Evolutionary conservation across 176 grass and related monocot species (phyloP), one percentile per base, ranked within the genome.

Genomic region (Triticum monococcum): DNA sequence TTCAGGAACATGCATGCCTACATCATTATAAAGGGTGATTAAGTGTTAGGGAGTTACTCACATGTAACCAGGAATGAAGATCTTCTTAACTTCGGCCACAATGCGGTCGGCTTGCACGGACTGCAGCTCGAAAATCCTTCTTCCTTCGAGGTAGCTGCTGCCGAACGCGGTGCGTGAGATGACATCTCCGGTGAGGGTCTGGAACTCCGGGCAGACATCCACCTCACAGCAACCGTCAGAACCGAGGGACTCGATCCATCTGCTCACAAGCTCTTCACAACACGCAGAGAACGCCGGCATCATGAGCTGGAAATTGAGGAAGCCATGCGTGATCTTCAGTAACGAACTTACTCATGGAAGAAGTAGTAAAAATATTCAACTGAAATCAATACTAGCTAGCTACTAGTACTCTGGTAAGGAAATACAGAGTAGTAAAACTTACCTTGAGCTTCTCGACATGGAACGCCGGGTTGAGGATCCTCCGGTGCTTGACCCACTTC

Each of bases 371-470:
- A 48, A 1, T 46, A 52, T 52, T 17, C 12, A 52, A 52, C 5
- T 6, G 48, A 52, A 52, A 17, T 5, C 6, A 52, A 14, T 52
- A 52, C 48, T 17, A 17, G 43, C 12, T 46, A 1, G 43, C 43
- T 3, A 43, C 9, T 14, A 12, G 11, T 48, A 13, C 3, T 46
- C 41, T 12, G 43, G 3, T 13, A 46, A 46, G 2, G 10, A 45
- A 45, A 12, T 12, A 9, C 9, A 12, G 10, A 41, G 0, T 41
- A 12, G 16, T 54, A 54, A 54, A 54, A 38, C 9, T 45, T 33
- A 70, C 68, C 36, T 70, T 70, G 33, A 38, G 68, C 68, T 70
- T 70, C 68, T 70, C 33, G 33, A 70, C 9, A 70, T 70, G 68
- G 68, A 70, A 70, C 9, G 68, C 68, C 0, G 33, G 68, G 33